phyloP scores from a whole-genome alignment of 2,329 filamentous ascomycete species.

The Colletotrichum acutatum region DNA sequence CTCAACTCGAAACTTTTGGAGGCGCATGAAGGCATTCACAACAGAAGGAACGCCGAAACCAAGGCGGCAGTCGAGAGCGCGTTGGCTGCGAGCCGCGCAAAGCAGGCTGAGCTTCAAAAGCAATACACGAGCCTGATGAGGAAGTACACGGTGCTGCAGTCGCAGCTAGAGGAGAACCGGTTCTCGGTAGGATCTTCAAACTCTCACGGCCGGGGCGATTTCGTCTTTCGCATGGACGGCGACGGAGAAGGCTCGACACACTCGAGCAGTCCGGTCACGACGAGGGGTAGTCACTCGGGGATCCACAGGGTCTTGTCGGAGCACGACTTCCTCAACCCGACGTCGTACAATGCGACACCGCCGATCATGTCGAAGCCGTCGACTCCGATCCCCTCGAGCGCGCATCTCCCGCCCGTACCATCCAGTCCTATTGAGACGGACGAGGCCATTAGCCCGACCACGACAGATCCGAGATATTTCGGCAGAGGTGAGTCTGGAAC shows the following conservation, averaged over 20 bases:
- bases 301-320: conserved; percentile 56
- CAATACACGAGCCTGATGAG: conserved; percentile 61
- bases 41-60: conserved; percentile 40
- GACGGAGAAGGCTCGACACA: conserved; percentile 34
- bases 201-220: conserved; percentile 31
- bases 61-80: conserved; percentile 55
- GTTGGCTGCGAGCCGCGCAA: conserved; percentile 62
- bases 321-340: conserved; percentile 53
- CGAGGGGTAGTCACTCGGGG: conserved; percentile 44
- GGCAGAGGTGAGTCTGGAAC: conserved; percentile 54
- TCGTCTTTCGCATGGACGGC: conserved; percentile 36
- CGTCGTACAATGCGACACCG: conserved; percentile 55
- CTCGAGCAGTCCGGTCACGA: conserved; percentile 51
- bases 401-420: conserved; percentile 51
- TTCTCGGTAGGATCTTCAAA: conserved; percentile 33
- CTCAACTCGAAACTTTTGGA: conserved; percentile 59
- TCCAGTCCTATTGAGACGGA: conserved; percentile 42
- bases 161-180: conserved; percentile 39
- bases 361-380: conserved; percentile 50
- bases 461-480: conserved; percentile 54
- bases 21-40: conserved; percentile 44
- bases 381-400: conserved; percentile 42
- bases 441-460: conserved; percentile 43
- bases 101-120: conserved; percentile 64
- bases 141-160: conserved; percentile 64